Evolutionary conservation across 768 basidiomycete genomes (phyloP).

Genomic region (Xerocomellus amylosporus): DNA sequence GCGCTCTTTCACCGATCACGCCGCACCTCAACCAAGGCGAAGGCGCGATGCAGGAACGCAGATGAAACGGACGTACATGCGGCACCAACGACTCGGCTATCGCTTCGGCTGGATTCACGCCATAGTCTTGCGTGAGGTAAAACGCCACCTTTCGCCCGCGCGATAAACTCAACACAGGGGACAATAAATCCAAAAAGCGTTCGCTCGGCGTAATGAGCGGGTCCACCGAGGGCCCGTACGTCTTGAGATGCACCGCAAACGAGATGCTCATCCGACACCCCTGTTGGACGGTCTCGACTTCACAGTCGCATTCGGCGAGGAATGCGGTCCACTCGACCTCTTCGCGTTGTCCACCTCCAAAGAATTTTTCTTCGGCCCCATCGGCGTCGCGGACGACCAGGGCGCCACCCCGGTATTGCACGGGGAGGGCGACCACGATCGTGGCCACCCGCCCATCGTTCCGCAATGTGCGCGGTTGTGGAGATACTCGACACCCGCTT

Average conservation of each 20-base stretch:
- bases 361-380: slow-evolving; percentile 59
- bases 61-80: slow-evolving; percentile 45
- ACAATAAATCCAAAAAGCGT: slow-evolving; percentile 65
- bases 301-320: slow-evolving; percentile 69
- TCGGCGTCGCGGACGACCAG: slow-evolving; percentile 56
- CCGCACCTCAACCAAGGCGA: slow-evolving; percentile 7
- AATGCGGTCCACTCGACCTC: slow-evolving; percentile 81
- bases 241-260: slow-evolving; percentile 68
- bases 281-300: slow-evolving; percentile 66
- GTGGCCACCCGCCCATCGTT: slow-evolving; percentile 73
- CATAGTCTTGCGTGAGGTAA: slow-evolving; percentile 66
- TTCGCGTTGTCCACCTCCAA: slow-evolving; percentile 56
- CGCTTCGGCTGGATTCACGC: slow-evolving; percentile 64
- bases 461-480: slow-evolving; percentile 50
- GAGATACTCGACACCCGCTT: slow-evolving; percentile 55
- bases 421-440: slow-evolving; percentile 69
- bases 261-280: slow-evolving; percentile 69
- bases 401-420: slow-evolving; percentile 68
- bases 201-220: slow-evolving; percentile 74
- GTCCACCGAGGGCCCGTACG: slow-evolving; percentile 61
- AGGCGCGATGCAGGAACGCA: slow-evolving; percentile 10
- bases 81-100: slow-evolving; percentile 71
- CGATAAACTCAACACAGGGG: slow-evolving; percentile 68
- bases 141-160: slow-evolving; percentile 73
- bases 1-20: slow-evolving; percentile 8